Evolutionary conservation across 441 rosid species (phyloP).

Genomic region (Flueggea neowawraea): DNA sequence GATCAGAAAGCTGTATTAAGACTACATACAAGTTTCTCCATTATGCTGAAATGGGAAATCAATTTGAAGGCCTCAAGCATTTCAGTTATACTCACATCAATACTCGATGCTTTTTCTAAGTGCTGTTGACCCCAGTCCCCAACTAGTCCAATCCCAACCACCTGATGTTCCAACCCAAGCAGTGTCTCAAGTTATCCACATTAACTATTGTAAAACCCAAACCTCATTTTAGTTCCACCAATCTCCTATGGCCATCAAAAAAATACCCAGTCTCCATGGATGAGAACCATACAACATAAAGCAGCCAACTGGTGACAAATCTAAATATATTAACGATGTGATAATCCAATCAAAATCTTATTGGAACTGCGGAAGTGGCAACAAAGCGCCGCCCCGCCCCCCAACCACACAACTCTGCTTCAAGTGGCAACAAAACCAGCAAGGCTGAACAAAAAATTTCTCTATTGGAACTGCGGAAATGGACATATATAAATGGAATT

Average conservation of each 20-base stretch:
- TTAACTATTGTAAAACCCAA: slow-evolving; percentile 1
- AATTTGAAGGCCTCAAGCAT: slow-evolving; percentile 14
- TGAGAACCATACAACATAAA: neutral
- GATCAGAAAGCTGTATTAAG: neutral
- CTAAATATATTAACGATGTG: no score
- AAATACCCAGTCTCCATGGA: slow-evolving; percentile 2
- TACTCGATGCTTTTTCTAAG: slow-evolving; percentile 7
- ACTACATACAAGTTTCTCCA: slow-evolving; percentile 11
- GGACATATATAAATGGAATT: no score
- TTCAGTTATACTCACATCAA: slow-evolving; percentile 3
- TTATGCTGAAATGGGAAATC: slow-evolving; percentile 13
- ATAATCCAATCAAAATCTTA: no score
- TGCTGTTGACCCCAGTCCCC: slow-evolving; percentile 1
- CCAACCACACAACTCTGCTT: no score
- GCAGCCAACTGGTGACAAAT: neutral
- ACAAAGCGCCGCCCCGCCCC: no score
- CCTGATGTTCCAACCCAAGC: slow-evolving; percentile 10
- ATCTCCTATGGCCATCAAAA: no score
- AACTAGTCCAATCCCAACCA: slow-evolving; percentile 10
- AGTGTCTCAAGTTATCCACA: slow-evolving; percentile 3
- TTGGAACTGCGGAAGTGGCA: no score
- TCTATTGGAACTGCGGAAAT: no score
- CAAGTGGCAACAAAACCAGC: no score
- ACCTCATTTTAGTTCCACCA: slow-evolving; percentile 8
- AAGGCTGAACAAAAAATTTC: no score